Base-by-base conservation (phyloP, 2,329 filamentous ascomycete species). In the Thielaviopsis punctulata region DNA sequence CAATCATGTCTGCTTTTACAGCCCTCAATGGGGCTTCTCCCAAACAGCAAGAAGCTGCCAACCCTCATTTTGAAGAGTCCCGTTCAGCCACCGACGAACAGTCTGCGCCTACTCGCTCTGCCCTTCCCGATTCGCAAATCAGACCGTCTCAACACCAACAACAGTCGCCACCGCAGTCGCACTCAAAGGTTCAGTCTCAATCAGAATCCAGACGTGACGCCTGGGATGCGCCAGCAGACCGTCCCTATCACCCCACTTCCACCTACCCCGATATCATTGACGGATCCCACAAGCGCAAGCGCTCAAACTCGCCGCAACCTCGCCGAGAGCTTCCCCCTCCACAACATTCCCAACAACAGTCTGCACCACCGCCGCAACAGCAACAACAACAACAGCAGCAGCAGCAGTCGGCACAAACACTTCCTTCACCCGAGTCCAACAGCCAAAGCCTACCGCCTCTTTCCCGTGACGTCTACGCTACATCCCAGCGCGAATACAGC, bases 241-340 rank as follows among this genome's bases (percentile, higher is more conserved):
- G 53, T 48, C 19, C 45, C 36, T 49, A 55, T n/a, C 49, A 49
- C 5, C 41, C 53, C 12, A 51, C 44, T 22, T 22, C 43, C 21
- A 55, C 18, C 39, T 52, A 50, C 39, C 27, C 53, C 25, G 46
- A 50, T n/a, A 50, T 52, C 27, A 60, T 62, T n/a, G 74, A 80
- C 33, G 62, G 60, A 15, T 66, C 73, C 18, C 73, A 78, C 59
- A 83, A 82, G 65, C 77, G 79, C 60, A 90, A 87, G 65, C 76
- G 84, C 55, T 86, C 84, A 6, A 68, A 71, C 45, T 85, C 82
- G 5, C 64, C 69, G 36, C 80, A 80, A 52, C 63, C 62, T 6
- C 62, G 66, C 51, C 66, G 66, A 57, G 69, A 72, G 21, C 56
- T 55, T 24, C 55, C 58, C 6, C 53, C 58, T 7, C 62, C 65